Conservation (phyloP, 176 grass and related monocot species). For the Hordeum marinum region DNA sequence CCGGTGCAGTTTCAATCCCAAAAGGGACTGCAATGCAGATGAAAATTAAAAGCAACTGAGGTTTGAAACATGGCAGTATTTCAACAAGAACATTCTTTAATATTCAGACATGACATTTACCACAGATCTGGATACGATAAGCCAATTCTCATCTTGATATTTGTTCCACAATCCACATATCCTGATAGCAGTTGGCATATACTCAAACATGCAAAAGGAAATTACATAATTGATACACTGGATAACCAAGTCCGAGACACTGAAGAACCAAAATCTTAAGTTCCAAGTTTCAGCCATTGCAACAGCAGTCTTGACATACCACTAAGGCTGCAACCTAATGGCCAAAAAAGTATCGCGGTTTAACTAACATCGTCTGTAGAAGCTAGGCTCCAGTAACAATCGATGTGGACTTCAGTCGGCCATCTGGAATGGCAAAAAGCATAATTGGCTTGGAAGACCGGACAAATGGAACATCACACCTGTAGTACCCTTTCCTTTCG, state of each 20-base stretch:
- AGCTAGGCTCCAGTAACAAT: slow-evolving; percentile 2
- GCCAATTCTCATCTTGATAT: not conserved
- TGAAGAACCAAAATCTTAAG: not conserved
- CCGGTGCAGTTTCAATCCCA: too few species aligned
- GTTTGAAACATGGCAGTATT: not conserved
- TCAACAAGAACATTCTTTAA: not conserved
- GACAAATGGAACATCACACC: slow-evolving; percentile 79
- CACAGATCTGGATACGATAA: not conserved
- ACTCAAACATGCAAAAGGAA: slow-evolving; percentile 5
- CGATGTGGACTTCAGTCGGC: slow-evolving; percentile 42
- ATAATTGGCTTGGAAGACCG: slow-evolving; percentile 59
- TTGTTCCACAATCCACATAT: not conserved
- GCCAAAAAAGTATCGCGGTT: not conserved
- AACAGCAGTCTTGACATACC: slow-evolving; percentile 17
- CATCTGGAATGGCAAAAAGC: slow-evolving; percentile 87
- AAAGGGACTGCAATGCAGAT: not conserved
- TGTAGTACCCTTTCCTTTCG: slow-evolving; percentile 90
- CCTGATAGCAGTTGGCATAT: not conserved
- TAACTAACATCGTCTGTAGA: not conserved
- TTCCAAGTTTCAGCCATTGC: slow-evolving; percentile 18
- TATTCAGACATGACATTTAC: not conserved
- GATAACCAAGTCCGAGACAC: not conserved
- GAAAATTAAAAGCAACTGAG: not conserved
- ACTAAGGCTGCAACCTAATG: not conserved
- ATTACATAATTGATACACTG: not conserved